Percentiles rank a stretch among this genome's conserved stretches.
Conservation (phyloP, 805 yeast genomes). For the Metschnikowia rubicola region DNA sequence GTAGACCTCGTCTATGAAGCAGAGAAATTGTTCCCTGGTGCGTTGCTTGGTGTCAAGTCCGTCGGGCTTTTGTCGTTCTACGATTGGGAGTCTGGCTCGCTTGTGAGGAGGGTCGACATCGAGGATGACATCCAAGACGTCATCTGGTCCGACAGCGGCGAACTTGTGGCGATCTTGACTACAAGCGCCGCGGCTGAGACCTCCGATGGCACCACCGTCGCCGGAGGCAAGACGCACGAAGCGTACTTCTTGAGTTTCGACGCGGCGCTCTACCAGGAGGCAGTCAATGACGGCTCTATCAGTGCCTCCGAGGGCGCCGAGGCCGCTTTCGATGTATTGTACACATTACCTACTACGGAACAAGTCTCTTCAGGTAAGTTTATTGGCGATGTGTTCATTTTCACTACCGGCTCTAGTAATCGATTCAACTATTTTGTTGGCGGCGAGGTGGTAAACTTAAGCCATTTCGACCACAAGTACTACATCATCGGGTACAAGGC, state of each 20-base stretch:
- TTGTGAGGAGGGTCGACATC: conserved; percentile 87
- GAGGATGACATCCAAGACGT: conserved; percentile 69
- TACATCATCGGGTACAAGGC: conserved; percentile 87
- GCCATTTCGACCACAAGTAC: conserved; percentile 86
- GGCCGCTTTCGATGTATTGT: conserved; percentile 76
- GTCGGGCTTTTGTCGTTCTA: conserved; percentile 83
- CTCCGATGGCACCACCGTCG: conserved; percentile 19
- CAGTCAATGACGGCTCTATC: conserved; percentile 52
- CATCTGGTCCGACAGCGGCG: conserved; percentile 93
- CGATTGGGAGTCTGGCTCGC: conserved; percentile 86
- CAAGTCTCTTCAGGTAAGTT: conserved; percentile 84
- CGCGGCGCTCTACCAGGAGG: conserved; percentile 61
- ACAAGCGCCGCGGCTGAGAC: conserved; percentile 24
- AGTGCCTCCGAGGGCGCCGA: conserved; percentile 88
- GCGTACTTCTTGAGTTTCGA: conserved; percentile 77
- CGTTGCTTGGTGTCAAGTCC: conserved; percentile 80
- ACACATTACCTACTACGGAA: conserved; percentile 69
- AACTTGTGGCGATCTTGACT: conserved; percentile 68
- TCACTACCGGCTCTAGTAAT: conserved; percentile 75
- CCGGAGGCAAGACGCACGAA: conserved; percentile 50
- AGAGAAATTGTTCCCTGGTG: conserved; percentile 82
- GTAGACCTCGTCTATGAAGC: conserved; percentile 68
- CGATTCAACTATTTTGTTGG: conserved; percentile 94
- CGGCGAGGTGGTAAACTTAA: conserved; percentile 85
- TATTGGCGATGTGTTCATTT: conserved; percentile 96